phyloP scores from a whole-genome alignment of 768 basidiomycete genomes.

The Lentinula lateritia region DNA sequence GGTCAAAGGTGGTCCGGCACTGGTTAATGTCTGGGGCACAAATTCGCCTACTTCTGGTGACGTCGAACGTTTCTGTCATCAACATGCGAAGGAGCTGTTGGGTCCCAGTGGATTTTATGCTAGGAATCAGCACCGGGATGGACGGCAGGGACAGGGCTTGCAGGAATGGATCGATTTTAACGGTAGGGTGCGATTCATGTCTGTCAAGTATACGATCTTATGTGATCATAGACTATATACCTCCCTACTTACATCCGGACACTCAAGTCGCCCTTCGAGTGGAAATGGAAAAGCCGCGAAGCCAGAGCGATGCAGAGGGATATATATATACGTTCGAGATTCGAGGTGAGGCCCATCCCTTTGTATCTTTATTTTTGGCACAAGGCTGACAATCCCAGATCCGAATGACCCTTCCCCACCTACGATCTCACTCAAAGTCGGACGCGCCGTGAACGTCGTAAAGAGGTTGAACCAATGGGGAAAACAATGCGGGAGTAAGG shows the following conservation, averaged over 20 bases:
- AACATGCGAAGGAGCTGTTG: constrained; percentile 56
- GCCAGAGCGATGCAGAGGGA: constrained; percentile 52
- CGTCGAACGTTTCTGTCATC: constrained; percentile 52
- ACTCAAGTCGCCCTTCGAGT: constrained; percentile 52
- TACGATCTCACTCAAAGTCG: constrained; percentile 69
- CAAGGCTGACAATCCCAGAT: background rate
- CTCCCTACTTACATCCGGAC: constrained; percentile 51
- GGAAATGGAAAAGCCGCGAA: constrained; percentile 44
- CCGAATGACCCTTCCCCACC: background rate
- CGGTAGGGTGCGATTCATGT: constrained; percentile 30
- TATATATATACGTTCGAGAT: constrained; percentile 85
- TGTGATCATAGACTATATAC: constrained; percentile 56
- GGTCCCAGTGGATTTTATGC: constrained; percentile 52
- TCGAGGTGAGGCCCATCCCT: constrained; percentile 38
- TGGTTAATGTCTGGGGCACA: constrained; percentile 13
- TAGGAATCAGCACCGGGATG: constrained; percentile 28
- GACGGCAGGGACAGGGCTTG: background rate
- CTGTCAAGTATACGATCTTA: constrained; percentile 9
- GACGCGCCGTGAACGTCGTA: constrained; percentile 66
- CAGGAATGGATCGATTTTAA: constrained; percentile 51
- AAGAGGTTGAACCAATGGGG: constrained; percentile 76
- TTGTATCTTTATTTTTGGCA: background rate
- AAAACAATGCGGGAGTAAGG: constrained; percentile 75
- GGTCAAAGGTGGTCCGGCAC: constrained; percentile 38
- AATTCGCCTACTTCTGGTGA: constrained; percentile 12